Conservation (phyloP, 2,329 filamentous ascomycete species). For the Boeremia exigua region DNA sequence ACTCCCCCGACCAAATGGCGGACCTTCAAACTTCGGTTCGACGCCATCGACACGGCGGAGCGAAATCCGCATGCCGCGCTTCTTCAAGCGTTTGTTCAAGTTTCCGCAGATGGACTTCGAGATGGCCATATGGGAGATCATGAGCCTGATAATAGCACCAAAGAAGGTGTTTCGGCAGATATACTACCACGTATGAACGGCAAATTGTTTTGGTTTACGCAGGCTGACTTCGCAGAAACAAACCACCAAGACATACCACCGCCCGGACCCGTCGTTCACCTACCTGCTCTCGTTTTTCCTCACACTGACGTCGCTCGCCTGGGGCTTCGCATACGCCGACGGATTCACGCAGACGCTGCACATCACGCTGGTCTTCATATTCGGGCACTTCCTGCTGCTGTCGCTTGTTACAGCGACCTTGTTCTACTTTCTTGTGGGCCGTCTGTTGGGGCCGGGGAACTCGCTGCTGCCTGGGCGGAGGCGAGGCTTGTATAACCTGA, state of each 20-base stretch:
- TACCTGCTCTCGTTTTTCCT: conserved; percentile 72
- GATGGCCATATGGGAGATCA: conserved; percentile 77
- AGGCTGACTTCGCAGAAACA: conserved; percentile 58
- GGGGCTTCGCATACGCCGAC: conserved; percentile 64
- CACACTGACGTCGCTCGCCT: conserved; percentile 58
- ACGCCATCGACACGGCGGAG: conserved; percentile 56
- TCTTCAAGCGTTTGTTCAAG: conserved; percentile 73
- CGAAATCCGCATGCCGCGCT: conserved; percentile 67
- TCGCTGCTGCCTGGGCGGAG: conserved; percentile 59
- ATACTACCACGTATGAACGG: conserved; percentile 68
- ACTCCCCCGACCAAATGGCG: conserved; percentile 64
- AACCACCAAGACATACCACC: conserved; percentile 71
- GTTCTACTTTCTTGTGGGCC: conserved; percentile 69
- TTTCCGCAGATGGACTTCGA: conserved; percentile 78
- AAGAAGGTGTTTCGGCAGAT: conserved; percentile 75
- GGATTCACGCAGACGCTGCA: conserved; percentile 52
- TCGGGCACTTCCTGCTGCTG: conserved; percentile 66
- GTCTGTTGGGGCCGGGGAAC: conserved; percentile 65
- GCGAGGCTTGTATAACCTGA: conserved; percentile 63
- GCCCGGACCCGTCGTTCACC: conserved; percentile 72
- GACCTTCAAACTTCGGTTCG: conserved; percentile 59
- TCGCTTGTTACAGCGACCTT: conserved; percentile 65
- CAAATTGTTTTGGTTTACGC: neutral
- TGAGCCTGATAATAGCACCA: conserved; percentile 69
- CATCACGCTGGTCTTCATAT: conserved; percentile 57